Base-by-base conservation (phyloP, 2,329 filamentous ascomycete species). In the Sarocladiaceae sp. region DNA sequence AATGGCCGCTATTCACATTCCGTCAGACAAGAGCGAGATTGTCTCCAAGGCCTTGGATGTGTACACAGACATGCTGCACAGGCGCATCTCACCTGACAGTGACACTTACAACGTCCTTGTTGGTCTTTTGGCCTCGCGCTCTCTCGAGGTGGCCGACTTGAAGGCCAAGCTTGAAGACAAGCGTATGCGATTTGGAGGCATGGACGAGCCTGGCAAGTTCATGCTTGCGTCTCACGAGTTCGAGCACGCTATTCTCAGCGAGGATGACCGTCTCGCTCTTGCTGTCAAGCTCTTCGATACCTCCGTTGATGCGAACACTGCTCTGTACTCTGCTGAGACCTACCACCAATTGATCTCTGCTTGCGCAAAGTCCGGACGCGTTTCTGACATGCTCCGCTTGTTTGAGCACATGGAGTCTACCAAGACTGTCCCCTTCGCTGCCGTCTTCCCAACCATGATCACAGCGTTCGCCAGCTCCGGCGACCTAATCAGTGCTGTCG, bases 41-140 rank as follows among this genome's bases (percentile, higher is more conserved):
- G 89, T 96, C 13, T 87, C 90, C 56, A 96, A 96, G 73, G 91
- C 90, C 4, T 79, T 97, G 50, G 92, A 96, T 72, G 88, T 99
- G 50, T 99, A 97, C 68, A 33, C 91, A 15, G 92, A 97, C 66
- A 97, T 99, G 94, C 83, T 96, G 60, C 84, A 87, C 58, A 87
- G 92, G 58, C 87, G 86, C 60, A 86, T 97, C 22, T 73, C 80
- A 18, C 92, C 93, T 7, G 87, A 97, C 66, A 84, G 85, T 51
- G 82, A 88, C 53, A 97, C 93, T 0, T 97, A 96, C 71, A 84
- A 90, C 64, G 91, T 91, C 29, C 76, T 99, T 17, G 88, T 99
- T 52, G 84, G 87, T 53, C 76, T 97, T 35, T 77, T 99, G 50
- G 87, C 92, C 17, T 81, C 84, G 13, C 85, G 91, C 58, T 91